A percentile compares a stretch with the other conserved stretches of the same genome.
Evolutionary conservation across 495 filamentous ascomycete species (phyloP).

Genomic region (Pseudoneurospora amorphoporcata): DNA sequence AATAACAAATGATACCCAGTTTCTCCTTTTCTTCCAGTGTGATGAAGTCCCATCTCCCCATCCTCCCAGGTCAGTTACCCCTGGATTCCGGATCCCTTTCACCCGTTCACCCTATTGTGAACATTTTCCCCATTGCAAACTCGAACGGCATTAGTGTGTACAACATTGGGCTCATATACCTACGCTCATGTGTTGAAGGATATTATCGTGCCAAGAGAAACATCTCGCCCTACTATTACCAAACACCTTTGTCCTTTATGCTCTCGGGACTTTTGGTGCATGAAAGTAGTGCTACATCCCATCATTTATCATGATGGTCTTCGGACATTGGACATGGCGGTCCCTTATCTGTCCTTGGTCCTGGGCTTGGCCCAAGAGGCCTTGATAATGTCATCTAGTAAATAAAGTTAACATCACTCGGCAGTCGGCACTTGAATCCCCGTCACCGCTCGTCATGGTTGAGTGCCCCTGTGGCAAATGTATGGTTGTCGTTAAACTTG

Average conservation of each 20-base stretch:
- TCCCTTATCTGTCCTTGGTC: background rate
- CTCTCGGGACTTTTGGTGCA: background rate
- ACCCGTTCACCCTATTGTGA: background rate
- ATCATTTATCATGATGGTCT: background rate
- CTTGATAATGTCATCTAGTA: background rate
- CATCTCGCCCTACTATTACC: background rate
- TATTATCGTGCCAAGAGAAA: background rate
- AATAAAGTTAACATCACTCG: background rate
- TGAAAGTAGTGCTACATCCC: background rate
- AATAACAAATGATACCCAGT: constrained; percentile 1
- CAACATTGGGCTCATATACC: background rate
- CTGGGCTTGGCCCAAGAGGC: background rate
- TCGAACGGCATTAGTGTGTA: background rate
- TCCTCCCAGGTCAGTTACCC: background rate
- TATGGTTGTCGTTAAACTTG: background rate
- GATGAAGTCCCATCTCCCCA: background rate
- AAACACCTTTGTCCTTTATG: background rate
- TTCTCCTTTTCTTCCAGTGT: background rate
- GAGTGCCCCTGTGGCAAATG: background rate
- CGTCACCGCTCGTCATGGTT: background rate
- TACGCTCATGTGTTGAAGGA: background rate
- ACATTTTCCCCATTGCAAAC: background rate
- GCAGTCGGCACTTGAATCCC: background rate
- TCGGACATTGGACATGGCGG: background rate
- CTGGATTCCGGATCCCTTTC: background rate